Percentiles rank a stretch among this genome's conserved stretches.
Conservation (phyloP, 75 land plant species). For the Cryptomeria japonica region DNA sequence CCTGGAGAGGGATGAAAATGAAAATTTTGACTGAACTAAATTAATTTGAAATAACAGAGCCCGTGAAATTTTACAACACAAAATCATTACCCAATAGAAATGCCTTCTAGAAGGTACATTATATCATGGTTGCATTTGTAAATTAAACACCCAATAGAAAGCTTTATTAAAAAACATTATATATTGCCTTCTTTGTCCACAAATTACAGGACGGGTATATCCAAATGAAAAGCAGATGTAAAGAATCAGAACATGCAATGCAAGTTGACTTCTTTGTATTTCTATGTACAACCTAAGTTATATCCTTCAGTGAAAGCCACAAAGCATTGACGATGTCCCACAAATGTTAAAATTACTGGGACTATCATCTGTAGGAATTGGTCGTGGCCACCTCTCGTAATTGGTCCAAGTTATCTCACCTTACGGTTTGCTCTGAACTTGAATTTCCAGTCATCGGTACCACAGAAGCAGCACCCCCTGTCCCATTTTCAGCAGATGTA, state of each 20-base stretch:
- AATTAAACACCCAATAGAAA: not conserved
- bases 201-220: not conserved
- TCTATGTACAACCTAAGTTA: not conserved
- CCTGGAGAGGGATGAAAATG: not conserved
- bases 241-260: not conserved
- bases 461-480: slow-evolving; percentile 24
- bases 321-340: not conserved
- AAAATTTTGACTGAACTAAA: not conserved
- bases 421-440: slow-evolving; percentile 38
- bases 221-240: not conserved
- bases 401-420: slow-evolving; percentile 24
- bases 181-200: not conserved
- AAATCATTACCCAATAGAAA: not conserved
- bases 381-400: not conserved
- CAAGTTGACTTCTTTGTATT: not conserved
- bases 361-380: not conserved
- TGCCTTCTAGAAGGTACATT: not conserved
- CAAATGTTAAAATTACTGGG: not conserved
- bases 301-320: not conserved
- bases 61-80: not conserved
- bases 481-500: slow-evolving; percentile 47
- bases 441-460: slow-evolving; percentile 29
- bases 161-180: not conserved
- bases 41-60: not conserved
- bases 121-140: not conserved